These are phyloP conservation scores for Climacium dendroides DNA, from an alignment of 225 moss, liverwort and hornwort genomes.

Conservation along the genomic window DNA sequence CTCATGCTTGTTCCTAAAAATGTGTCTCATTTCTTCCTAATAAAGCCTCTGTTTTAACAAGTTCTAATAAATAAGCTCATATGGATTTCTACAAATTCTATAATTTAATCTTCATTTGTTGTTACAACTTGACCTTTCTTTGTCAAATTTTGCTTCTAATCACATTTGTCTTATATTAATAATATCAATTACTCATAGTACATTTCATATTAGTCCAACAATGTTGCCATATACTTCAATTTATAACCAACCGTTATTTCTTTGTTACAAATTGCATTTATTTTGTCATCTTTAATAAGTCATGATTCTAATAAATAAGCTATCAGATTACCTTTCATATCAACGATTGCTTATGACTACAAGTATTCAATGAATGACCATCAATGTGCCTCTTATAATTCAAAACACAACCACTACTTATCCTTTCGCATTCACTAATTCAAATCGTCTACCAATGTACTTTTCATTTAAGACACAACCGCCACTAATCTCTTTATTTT, in stretches of 20 bases:
- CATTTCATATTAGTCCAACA: neutral
- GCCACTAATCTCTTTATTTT: rapidly evolving
- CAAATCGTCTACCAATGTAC: neutral
- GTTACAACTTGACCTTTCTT: neutral
- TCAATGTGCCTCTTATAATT: neutral
- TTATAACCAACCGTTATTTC: too few relatives aligned
- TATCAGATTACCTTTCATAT: neutral
- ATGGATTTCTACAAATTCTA: too few relatives aligned
- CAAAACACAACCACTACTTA: neutral
- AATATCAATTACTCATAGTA: too few relatives aligned
- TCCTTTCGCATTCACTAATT: neutral
- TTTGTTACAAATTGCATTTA: too few relatives aligned
- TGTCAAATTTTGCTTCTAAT: neutral
- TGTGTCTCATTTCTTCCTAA: neutral
- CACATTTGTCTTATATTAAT: neutral
- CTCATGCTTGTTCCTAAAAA: neutral
- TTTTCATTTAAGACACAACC: neutral
- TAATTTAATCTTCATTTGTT: neutral
- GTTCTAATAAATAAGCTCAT: too few relatives aligned
- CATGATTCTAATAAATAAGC: too few relatives aligned
- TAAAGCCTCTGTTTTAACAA: neutral
- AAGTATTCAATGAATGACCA: neutral
- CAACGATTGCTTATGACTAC: neutral
- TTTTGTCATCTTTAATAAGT: too few relatives aligned
- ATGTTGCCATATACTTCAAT: neutral